A percentile compares a stretch with the other conserved stretches of the same genome.
phyloP scores from a whole-genome alignment of 306 rosid species.

The Luffa aegyptiaca region DNA sequence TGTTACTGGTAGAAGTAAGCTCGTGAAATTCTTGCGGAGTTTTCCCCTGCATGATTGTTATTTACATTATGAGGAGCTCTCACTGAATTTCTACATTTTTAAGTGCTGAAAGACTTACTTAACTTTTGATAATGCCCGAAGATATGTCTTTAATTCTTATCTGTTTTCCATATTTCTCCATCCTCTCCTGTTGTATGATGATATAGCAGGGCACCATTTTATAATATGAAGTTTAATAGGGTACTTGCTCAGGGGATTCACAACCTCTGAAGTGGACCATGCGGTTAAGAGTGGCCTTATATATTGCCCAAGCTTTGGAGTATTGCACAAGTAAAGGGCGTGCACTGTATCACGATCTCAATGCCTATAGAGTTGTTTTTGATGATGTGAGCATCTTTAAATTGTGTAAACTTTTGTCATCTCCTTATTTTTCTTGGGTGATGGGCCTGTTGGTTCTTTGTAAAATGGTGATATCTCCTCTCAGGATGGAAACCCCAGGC shows the following conservation, averaged over 20 bases:
- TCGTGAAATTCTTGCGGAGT: neutral
- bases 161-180: neutral
- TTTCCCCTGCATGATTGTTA: neutral
- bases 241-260: constrained; percentile 63
- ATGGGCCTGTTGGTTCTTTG: neutral
- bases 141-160: neutral
- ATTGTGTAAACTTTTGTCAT: neutral
- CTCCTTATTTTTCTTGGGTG: neutral
- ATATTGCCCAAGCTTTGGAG: constrained; percentile 91
- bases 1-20: neutral
- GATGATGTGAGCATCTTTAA: constrained; percentile 64
- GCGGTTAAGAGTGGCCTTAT: constrained; percentile 87
- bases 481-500: constrained; percentile 91
- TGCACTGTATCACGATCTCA: constrained; percentile 87
- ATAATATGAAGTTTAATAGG: constrained; percentile 13
- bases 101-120: neutral
- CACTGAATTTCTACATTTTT: neutral
- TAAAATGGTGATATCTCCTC: neutral
- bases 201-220: neutral
- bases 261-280: constrained; percentile 97
- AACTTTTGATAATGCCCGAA: neutral
- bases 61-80: neutral
- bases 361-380: constrained; percentile 81
- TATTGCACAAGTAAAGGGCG: constrained; percentile 90
- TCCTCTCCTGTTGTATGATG: neutral